Evolutionary conservation across 2,329 filamentous ascomycete genomes (phyloP).

Genomic region (Pyrenochaeta sp.): DNA sequence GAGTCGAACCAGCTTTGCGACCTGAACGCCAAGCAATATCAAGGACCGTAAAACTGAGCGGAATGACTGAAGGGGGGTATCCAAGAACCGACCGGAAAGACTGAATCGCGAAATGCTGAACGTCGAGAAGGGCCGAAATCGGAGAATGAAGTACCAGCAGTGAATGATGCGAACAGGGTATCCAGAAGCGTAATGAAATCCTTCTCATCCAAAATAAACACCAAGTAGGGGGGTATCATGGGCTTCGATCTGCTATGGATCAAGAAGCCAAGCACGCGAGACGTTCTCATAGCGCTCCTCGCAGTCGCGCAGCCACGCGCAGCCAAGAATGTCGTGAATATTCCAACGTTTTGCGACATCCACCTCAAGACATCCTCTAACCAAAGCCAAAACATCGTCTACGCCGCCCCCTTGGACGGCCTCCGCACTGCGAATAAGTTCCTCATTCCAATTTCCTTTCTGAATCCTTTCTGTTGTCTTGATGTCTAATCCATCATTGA

Average conservation of each 20-base stretch:
- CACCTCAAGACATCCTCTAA: slow-evolving; percentile 67
- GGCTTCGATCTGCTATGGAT: slow-evolving; percentile 19
- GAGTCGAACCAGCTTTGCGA: not conserved
- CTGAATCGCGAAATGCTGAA: not conserved
- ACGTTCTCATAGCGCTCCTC: slow-evolving; percentile 39
- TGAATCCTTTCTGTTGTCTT: slow-evolving; percentile 68
- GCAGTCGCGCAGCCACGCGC: slow-evolving; percentile 61
- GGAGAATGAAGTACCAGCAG: slow-evolving; percentile 9
- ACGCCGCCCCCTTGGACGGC: slow-evolving; percentile 46
- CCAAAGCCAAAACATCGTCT: slow-evolving; percentile 63
- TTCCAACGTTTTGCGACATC: slow-evolving; percentile 64
- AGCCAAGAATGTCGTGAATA: slow-evolving; percentile 64
- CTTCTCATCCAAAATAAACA: slow-evolving; percentile 12
- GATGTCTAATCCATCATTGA: slow-evolving; percentile 67
- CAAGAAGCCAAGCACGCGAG: slow-evolving; percentile 38
- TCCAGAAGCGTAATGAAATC: slow-evolving; percentile 25
- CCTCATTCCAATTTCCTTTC: slow-evolving; percentile 65
- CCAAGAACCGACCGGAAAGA: slow-evolving; percentile 8
- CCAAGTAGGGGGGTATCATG: slow-evolving; percentile 7
- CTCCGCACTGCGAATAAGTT: slow-evolving; percentile 57
- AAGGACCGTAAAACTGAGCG: slow-evolving; percentile 9
- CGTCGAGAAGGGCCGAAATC: not conserved
- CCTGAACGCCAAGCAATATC: slow-evolving; percentile 7
- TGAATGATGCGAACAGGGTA: slow-evolving; percentile 32
- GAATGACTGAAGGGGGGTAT: slow-evolving; percentile 30